Evolutionary conservation across 345 rosid genomes (phyloP), one percentile per base, ranked within the genome.

Genomic region (Bretschneidera sinensis): DNA sequence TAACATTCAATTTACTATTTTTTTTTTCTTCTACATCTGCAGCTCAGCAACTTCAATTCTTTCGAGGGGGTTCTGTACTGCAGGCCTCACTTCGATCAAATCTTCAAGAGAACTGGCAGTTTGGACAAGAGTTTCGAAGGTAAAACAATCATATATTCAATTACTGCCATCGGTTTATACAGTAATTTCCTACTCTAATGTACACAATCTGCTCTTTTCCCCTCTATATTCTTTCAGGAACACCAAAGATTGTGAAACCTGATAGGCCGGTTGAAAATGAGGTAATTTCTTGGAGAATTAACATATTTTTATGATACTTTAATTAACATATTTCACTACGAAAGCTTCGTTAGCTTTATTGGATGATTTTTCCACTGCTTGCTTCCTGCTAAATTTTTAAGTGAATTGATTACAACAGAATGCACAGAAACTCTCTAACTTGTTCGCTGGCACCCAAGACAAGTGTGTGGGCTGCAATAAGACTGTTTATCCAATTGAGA

Each of bases 11-110:
- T n/a, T n/a, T n/a, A n/a, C n/a, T n/a, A n/a, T n/a, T n/a, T n/a
- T n/a, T n/a, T n/a, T n/a, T n/a, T n/a, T n/a, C n/a, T n/a, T n/a
- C n/a, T n/a, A n/a, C n/a, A 39, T 35, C 62, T 68, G 74, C 82
- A 85, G 87, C 78, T 82, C 21, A 69, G 84, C 76, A 82, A 80
- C 73, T 85, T 49, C 73, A 65, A 71, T 66, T 82, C 91, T 47
- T 82, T 82, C 43, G 87, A 85, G 53, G 91, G 91, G 23, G 91
- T 85, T 34, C 70, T 85, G 28, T 82, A 82, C 67, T 85, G 91
- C 79, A 76, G 82, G 56, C 91, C 87, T 57, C 91, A 85, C 59
- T 85, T 51, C 63, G 83, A 85, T 67, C 91, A 85, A 73, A 73
- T 80, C 47, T 82, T 85, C 81, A 85, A 85, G 74, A 71, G 82